Evolutionary conservation across 805 yeast species (phyloP), one percentile per base, ranked within the genome.

Genomic region (Candida nonsorbophila): DNA sequence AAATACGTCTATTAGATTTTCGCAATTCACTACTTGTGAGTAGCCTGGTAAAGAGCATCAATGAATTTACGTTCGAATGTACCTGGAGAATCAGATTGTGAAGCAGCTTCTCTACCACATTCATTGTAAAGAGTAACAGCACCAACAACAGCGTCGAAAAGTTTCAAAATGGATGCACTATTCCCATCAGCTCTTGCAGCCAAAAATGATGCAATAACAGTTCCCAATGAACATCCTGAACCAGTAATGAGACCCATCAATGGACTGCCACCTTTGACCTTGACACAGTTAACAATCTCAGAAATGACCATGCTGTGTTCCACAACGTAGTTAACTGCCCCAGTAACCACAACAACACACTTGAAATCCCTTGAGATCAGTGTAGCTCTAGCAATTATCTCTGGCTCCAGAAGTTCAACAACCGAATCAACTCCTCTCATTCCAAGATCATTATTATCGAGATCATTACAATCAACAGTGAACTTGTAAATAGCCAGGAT

Each of bases 161-260:
- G 44, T 30, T 59, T 43, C 21, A 42, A 37, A 1, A 22, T 24
- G 4, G 20, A 25, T 10, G 33, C 21, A 4, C 51, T 54, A 7
- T 11, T 14, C 6, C 14, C 5, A 6, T 45, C 52, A 1, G 64
- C 54, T 30, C 53, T 43, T 3, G 74, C 71, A 3, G 78, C 78
- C 2, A 76, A 49, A 34, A 61, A 68, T 1, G 83, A 62, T 0
- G 83, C 78, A 30, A 85, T 74, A 0, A 74, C 69, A 25, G 87
- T 76, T 1, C 94, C 94, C 21, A 86, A 55, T 0, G 90, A 73
- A 38, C 95, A 86, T 0, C 95, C 95, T 2, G 87, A 64, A 0
- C 94, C 95, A 0, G 95, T 85, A 4, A 85, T 71, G 7, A 58
- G 49, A 0, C 79, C 79, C 81, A 85, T 77, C 11, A 77, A 41